Percentiles rank a stretch among this genome's conserved stretches.
These are phyloP conservation scores for Takashimella koratensis DNA, from an alignment of 1,284 basidiomycete species.

Conservation along the genomic window DNA sequence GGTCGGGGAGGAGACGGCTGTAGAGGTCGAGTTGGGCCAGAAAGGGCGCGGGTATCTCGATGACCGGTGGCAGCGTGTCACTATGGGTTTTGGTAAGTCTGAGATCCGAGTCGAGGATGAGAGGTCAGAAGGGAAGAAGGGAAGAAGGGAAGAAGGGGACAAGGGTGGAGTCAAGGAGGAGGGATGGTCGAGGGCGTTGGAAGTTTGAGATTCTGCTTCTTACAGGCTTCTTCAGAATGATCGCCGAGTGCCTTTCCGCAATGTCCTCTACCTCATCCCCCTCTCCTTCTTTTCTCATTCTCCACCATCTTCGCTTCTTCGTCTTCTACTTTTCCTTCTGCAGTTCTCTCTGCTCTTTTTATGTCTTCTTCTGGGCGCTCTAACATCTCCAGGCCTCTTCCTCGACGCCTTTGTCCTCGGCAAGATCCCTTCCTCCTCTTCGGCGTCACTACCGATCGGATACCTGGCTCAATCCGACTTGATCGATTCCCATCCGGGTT, in stretches of 20 bases:
- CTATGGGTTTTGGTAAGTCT: slow-evolving; percentile 39
- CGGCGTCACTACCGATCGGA: slow-evolving; percentile 27
- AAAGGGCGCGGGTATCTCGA: slow-evolving; percentile 40
- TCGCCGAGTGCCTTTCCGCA: too few species aligned
- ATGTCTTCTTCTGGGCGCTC: too few species aligned
- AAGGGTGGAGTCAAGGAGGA: background rate
- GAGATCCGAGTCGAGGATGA: too few species aligned
- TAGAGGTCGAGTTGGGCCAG: slow-evolving; percentile 41
- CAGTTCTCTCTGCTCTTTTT: background rate
- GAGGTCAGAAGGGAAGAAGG: too few species aligned
- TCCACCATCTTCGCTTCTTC: background rate
- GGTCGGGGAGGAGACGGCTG: slow-evolving; percentile 28
- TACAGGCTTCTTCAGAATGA: too few species aligned
- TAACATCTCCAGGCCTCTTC: slow-evolving; percentile 37
- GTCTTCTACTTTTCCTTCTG: background rate
- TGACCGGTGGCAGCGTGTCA: slow-evolving; percentile 30
- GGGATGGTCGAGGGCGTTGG: too few species aligned
- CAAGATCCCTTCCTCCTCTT: slow-evolving; percentile 29
- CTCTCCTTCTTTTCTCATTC: background rate
- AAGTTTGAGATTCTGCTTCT: too few species aligned
- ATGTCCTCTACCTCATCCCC: background rate
- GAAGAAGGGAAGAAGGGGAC: too few species aligned
- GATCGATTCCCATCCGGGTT: slow-evolving; percentile 19
- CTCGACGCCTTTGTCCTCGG: slow-evolving; percentile 43
- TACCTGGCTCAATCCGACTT: slow-evolving; percentile 45